Evolutionary conservation across 345 rosid species (phyloP), one percentile per base, ranked within the genome.

Genomic region (Lumnitzera littorea): DNA sequence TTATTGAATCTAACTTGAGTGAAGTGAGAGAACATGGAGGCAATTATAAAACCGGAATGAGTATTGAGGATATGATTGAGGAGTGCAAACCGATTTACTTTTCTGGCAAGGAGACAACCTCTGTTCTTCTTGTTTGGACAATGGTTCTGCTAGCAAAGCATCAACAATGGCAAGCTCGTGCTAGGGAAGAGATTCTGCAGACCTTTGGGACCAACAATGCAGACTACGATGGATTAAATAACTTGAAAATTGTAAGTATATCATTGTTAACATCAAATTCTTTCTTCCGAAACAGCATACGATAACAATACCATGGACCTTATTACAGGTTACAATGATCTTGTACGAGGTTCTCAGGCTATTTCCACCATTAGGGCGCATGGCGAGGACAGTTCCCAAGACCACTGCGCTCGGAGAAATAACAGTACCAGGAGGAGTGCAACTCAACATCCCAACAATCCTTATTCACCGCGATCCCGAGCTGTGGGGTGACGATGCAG

Each of bases 61-160:
- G 71, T 20, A 65, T 55, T 16, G 65, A 74, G 36, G 78, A 75
- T 16, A 73, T 70, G 24, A 46, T 61, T 17, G 74, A 60, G 24
- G 43, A 36, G 43, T 70, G 73, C 25, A 64, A 64, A 27, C 27
- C 58, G 1, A 64, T 70, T 49, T 70, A 70, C 56, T 64, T 63
- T 16, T 64, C 73, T 15, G 73, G 55, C 13, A 17, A 52, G 55
- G 55, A 52, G 55, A 52, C 27, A 52, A 10, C 55, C 17, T 52
- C 24, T 15, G 25, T 17, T 15, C 24, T 52, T 15, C 55, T 52
- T 4, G 24, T 52, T 17, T 52, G 55, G 55, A 60, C 74, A 6
- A 60, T 70, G 66, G 48, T 70, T 56, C 54, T 70, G 5, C 24
- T 70, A 16, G 54, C 24, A 17, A 15, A 52, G 25, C 55, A 52